phyloP scores from a whole-genome alignment of 1,284 basidiomycete species.

The Volvariella surrecta region DNA sequence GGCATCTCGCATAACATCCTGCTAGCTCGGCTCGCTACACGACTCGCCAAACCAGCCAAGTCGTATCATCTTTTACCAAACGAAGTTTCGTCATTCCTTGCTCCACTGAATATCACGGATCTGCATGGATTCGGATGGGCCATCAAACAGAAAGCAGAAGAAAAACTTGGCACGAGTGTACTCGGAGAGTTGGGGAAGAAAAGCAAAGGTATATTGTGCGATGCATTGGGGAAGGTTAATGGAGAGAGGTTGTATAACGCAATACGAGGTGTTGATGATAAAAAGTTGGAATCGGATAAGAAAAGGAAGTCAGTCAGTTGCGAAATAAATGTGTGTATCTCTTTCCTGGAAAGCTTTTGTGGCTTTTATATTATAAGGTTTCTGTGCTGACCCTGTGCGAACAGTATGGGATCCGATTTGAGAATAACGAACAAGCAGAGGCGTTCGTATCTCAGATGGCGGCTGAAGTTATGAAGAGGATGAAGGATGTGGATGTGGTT shows the following conservation, averaged over 20 bases:
- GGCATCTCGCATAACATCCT: constrained; percentile 91
- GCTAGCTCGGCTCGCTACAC: constrained; percentile 86
- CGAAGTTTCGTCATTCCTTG: constrained; percentile 53
- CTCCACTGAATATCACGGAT: constrained; percentile 76
- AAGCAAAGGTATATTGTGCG: constrained; percentile 57
- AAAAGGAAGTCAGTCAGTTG: constrained; percentile 82
- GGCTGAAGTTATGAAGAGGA: constrained; percentile 64
- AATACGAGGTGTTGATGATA: constrained; percentile 76
- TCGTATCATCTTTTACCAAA: constrained; percentile 64
- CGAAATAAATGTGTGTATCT: constrained; percentile 75
- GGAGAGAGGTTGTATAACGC: constrained; percentile 84
- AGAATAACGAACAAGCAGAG: constrained; percentile 74
- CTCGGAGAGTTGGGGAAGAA: constrained; percentile 62
- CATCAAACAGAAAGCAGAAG: constrained; percentile 61
- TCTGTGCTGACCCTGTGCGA: constrained; percentile 5
- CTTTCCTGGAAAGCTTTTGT: constrained; percentile 2
- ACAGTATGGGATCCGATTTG: constrained; percentile 94
- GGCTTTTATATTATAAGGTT: constrained; percentile 8
- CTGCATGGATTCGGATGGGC: constrained; percentile 85
- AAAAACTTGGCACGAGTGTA: constrained; percentile 67
- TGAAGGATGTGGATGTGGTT: constrained; percentile 57
- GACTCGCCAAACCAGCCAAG: constrained; percentile 84
- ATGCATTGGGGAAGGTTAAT: constrained; percentile 72
- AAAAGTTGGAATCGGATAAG: constrained; percentile 75
- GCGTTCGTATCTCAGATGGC: constrained; percentile 70